phyloP scores from a whole-genome alignment of 371 early-diverging fungal species.

The Blakeslea trispora region DNA sequence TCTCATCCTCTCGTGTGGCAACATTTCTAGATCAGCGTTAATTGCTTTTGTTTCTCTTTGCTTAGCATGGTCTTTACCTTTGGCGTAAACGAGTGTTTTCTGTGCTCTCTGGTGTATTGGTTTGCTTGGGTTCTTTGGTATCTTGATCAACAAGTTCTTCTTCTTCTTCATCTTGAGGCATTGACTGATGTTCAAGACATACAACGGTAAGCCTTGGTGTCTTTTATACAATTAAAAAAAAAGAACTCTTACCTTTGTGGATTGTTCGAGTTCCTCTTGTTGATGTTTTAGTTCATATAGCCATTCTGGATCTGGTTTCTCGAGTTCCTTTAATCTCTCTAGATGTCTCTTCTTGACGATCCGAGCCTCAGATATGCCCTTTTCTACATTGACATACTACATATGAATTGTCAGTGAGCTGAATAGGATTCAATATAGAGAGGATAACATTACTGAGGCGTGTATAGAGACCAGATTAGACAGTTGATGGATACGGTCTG shows the following conservation, averaged over 20 bases:
- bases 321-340: conserved; percentile 27
- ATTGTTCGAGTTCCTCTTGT: conserved; percentile 11
- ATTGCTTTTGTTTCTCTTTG: conserved; percentile 3
- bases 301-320: conserved; percentile 44
- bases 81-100: conserved; percentile 15
- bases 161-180: conserved; percentile 10
- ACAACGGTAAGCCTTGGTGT: too few species aligned
- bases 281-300: conserved; percentile 20
- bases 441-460: conserved; percentile 17
- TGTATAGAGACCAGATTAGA: conserved; percentile 12
- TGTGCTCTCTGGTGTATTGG: not conserved
- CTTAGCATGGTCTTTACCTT: conserved; percentile 12
- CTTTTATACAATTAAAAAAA: not conserved
- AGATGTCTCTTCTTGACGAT: conserved; percentile 32
- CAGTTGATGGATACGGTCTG: conserved; percentile 13
- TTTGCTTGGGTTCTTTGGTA: conserved; percentile 7
- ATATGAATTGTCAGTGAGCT: not conserved
- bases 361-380: conserved; percentile 30
- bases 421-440: not conserved
- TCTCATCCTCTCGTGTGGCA: conserved; percentile 33
- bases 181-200: not conserved
- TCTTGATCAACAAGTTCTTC: conserved; percentile 4
- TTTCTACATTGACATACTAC: conserved; percentile 34
- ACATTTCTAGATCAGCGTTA: not conserved
- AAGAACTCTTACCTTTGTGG: conserved; percentile 9